phyloP scores from a whole-genome alignment of 1,284 basidiomycete genomes.

The Sanghuangporus baumii region DNA sequence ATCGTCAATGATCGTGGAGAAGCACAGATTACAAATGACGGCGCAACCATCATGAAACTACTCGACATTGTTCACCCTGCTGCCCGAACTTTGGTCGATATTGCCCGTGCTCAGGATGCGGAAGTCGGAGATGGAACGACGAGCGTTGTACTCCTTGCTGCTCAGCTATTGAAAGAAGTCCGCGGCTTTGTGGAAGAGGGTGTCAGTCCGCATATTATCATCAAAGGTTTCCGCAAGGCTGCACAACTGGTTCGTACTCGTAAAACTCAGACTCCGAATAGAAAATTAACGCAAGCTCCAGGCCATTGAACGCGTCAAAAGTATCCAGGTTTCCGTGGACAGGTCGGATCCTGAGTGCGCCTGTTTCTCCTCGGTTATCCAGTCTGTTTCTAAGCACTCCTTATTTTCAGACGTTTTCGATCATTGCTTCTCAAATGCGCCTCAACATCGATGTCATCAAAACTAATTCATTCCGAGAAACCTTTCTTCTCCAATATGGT shows the following conservation, averaged over 20 bases:
- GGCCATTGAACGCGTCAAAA: constrained; percentile 85
- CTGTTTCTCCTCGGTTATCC: background rate
- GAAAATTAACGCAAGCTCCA: constrained; percentile 27
- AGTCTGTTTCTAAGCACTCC: background rate
- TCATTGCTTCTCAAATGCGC: constrained; percentile 95
- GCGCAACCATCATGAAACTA: constrained; percentile 95
- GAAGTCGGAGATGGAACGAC: constrained; percentile 99
- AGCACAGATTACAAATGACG: constrained; percentile 98
- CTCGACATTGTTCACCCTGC: constrained; percentile 98
- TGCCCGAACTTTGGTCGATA: constrained; percentile 93
- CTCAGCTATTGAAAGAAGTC: constrained; percentile 93
- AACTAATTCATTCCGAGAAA: constrained; percentile 98
- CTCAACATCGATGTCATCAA: constrained; percentile 98
- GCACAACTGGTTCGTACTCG: constrained; percentile 67
- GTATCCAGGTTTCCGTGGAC: constrained; percentile 88
- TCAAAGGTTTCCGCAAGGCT: constrained; percentile 92
- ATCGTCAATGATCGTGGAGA: constrained; percentile 90
- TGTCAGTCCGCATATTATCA: constrained; percentile 95
- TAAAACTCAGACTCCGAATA: background rate
- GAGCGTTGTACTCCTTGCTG: constrained; percentile 89
- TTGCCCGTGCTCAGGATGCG: constrained; percentile 96
- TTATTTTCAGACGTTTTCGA: constrained; percentile 63
- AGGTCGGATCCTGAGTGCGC: constrained; percentile 85
- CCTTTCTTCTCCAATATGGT: constrained; percentile 99
- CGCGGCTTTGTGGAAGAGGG: constrained; percentile 94